Base-by-base conservation (phyloP, 2,329 filamentous ascomycete genomes). In the Fusarium oxysporum region DNA sequence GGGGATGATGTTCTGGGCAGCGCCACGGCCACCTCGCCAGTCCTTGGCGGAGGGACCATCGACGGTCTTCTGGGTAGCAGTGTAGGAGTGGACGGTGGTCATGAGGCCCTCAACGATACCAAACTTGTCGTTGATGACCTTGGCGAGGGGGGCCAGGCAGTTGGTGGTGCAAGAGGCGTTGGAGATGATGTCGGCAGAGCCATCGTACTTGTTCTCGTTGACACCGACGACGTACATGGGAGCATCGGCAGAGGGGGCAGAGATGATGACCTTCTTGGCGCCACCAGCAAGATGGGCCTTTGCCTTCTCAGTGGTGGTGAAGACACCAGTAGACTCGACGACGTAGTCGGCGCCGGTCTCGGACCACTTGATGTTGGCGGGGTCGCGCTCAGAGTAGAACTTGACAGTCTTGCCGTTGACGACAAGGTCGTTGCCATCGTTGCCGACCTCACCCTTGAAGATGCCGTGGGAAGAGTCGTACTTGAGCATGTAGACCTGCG, bases 141-240 rank as follows among this genome's bases (percentile, higher is more conserved):
- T 99, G 89, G 96, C 96, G 77, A 99, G 93, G 84, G 96, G 96
- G 85, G 96, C 96, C 86, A 99, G 88, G 92, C 96, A 98, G 94
- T 99, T 99, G 90, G 96, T 98, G 85, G 96, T 99, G 94, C 96
- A 98, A 80, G 96, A 98, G 81, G 96, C 96, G 90, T 99, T 99
- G 88, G 96, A 98, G 88, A 98, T 94, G 85, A 99, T 92, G 81
- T 94, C 88, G 85, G 96, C 90, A 84, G 93, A 93, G 84, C 92
- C 92, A 85, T 93, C 96, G 92, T 98, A 98, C 81, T 86, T 89
- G 85, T 95, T 90, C 87, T 98, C 89, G 91, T 98, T 99, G 89
- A 99, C 96, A 84, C 96, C 96, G 92, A 98, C 97, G 84, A 99
- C 96, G 91, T 97, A 99, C 96, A 99, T 99, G 84, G 96, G 96